phyloP scores from a whole-genome alignment of 208 protist genomes.

The Herpetomonas tarakana region DNA sequence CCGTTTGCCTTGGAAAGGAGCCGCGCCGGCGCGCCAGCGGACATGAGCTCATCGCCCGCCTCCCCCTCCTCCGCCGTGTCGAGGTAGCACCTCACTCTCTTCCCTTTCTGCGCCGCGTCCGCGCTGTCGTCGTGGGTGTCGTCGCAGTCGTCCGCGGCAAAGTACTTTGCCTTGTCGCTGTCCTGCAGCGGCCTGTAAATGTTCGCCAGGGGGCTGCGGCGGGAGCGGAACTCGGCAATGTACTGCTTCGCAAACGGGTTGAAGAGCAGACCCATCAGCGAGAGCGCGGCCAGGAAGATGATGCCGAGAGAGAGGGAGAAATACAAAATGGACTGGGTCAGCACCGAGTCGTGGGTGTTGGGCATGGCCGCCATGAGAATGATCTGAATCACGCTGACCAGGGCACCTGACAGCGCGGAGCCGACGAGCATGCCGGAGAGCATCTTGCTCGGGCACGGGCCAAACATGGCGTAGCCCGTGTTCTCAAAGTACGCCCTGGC shows the following conservation, averaged over 20 bases:
- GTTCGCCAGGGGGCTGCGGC: constrained; percentile 38
- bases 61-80: neutral
- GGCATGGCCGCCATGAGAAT: constrained; percentile 67
- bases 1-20: neutral
- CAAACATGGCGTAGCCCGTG: constrained; percentile 88
- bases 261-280: constrained; percentile 40
- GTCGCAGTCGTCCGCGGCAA: neutral
- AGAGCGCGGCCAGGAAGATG: constrained; percentile 44
- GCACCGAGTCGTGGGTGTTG: constrained; percentile 36
- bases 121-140: neutral
- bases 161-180: neutral
- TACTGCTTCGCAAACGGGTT: constrained; percentile 62
- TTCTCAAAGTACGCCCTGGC: constrained; percentile 84
- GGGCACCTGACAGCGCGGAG: constrained; percentile 46
- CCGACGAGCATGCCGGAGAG: constrained; percentile 73
- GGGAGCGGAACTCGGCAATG: constrained; percentile 73
- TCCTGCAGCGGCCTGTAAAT: constrained; percentile 34
- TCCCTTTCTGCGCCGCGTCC: neutral
- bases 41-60: neutral
- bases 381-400: constrained; percentile 74
- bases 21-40: too few species aligned
- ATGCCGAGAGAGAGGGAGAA: constrained; percentile 65
- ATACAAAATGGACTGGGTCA: constrained; percentile 69
- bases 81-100: too few species aligned
- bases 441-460: constrained; percentile 62